Evolutionary conservation across 805 yeast genomes (phyloP).

Genomic region (Tetrapisispora namnaoensis): DNA sequence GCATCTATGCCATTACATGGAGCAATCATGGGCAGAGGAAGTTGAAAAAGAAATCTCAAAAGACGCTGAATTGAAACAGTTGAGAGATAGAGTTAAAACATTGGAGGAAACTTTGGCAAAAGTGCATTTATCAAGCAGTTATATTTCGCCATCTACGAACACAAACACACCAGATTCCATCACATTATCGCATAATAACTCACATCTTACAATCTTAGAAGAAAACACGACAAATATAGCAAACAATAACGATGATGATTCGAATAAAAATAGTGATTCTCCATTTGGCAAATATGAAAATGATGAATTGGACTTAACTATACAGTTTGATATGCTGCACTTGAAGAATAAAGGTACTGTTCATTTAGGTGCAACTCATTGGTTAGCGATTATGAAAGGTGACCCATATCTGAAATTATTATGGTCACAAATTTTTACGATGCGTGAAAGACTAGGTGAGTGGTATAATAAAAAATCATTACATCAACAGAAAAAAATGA

Average conservation of each 20-base stretch:
- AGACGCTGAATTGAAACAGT: slow-evolving; percentile 38
- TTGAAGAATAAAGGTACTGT: slow-evolving; percentile 35
- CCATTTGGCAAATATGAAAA: slow-evolving; percentile 17
- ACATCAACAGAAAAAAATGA: slow-evolving; percentile 1
- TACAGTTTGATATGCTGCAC: slow-evolving; percentile 38
- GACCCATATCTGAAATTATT: slow-evolving; percentile 46
- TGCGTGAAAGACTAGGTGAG: slow-evolving; percentile 31
- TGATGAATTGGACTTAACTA: slow-evolving; percentile 32
- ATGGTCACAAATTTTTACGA: slow-evolving; percentile 41
- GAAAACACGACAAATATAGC: neutral
- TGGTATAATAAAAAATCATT: slow-evolving; percentile 23
- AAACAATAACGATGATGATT: neutral
- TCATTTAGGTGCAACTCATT: slow-evolving; percentile 44
- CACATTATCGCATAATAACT: slow-evolving; percentile 2
- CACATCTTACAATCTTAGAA: neutral
- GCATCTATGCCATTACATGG: slow-evolving; percentile 47
- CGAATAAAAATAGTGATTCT: neutral
- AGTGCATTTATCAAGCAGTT: slow-evolving; percentile 11
- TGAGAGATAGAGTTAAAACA: slow-evolving; percentile 45
- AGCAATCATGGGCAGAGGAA: slow-evolving; percentile 49
- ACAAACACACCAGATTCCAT: slow-evolving; percentile 1
- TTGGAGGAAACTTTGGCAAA: slow-evolving; percentile 39
- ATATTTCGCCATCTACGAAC: slow-evolving; percentile 1
- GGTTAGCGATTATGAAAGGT: slow-evolving; percentile 51
- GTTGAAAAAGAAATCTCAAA: slow-evolving; percentile 41